Conservation (phyloP, 495 filamentous ascomycete genomes). For the Penicillium odoratum region DNA sequence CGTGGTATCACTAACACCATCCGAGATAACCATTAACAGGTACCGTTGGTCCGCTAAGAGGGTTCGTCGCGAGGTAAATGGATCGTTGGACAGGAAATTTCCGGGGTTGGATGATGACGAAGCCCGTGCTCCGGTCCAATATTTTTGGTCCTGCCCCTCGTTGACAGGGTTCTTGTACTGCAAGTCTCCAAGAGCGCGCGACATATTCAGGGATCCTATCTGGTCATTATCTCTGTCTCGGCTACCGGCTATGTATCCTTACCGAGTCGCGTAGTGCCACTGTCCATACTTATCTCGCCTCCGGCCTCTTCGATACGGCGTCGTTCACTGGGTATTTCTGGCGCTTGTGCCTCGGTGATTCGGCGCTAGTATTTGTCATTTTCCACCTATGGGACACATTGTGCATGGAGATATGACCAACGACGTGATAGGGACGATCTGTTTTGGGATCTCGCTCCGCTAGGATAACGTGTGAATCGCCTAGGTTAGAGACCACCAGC, state of each 20-base stretch:
- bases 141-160: constrained; percentile 13
- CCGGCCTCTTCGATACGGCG: constrained; percentile 40
- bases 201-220: constrained; percentile 42
- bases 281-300: constrained; percentile 27
- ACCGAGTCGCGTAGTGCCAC: constrained; percentile 37
- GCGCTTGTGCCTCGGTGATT: constrained; percentile 40
- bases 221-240: not conserved
- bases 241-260: constrained; percentile 6
- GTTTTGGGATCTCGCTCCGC: constrained; percentile 34
- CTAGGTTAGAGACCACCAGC: constrained; percentile 40
- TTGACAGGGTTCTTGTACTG: constrained; percentile 46
- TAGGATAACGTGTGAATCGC: constrained; percentile 42
- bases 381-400: not conserved
- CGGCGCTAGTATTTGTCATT: constrained; percentile 29
- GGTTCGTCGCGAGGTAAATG: constrained; percentile 27
- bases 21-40: constrained; percentile 32
- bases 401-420: not conserved
- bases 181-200: constrained; percentile 45
- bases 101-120: constrained; percentile 27
- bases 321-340: constrained; percentile 32
- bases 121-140: constrained; percentile 8
- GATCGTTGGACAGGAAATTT: constrained; percentile 38
- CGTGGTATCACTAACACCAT: constrained; percentile 34
- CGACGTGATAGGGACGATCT: constrained; percentile 33
- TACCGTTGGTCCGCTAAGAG: constrained; percentile 30